Base-by-base conservation (phyloP, 768 basidiomycete species). In the Lentinula sp. region DNA sequence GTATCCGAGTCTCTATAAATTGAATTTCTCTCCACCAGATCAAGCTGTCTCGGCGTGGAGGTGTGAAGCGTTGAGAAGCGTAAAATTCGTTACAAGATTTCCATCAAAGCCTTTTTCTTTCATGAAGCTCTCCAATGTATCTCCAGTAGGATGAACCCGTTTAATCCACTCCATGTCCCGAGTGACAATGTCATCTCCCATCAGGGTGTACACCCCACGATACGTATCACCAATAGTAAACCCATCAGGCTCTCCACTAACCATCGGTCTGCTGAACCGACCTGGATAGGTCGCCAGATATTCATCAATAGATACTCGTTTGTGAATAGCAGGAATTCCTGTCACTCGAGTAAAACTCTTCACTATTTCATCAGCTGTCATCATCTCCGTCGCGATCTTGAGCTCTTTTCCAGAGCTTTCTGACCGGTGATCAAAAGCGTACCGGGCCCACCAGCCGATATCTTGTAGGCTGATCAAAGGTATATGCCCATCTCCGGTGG, bases 91-190 rank as follows among this genome's bases (percentile, higher is more conserved):
- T 1, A 21, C 1, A 7, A 40, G 55, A 9, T 37, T 54, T 56
- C 72, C 72, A 11, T 49, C 60, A 56, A 78, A 80, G 2, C 65
- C 62, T 3, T 66, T 71, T 64, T 70, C 65, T 61, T 70, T 69
- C 71, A 80, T 77, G 76, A 77, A 80, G 42, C 64, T 72, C 65
- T 77, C 76, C 28, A 80, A 64, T 2, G 72, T 73, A 51, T 74
- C 61, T 2, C 68, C 66, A 7, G 65, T 63, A 1, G 79, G 77
- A 66, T 80, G 71, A 13, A 78, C 66, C n/a, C 66, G 70, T 53
- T 73, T 65, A 21, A 80, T 70, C 55, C 78, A 80, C 7, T 75
- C 73, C 72, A 78, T 74, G 61, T 83, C 76, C 63, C 75, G 68
- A 63, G 68, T 71, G 37, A 82, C 66, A 40, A 80, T 65, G 62